Base-by-base conservation (phyloP, 257 asterid genomes). In the Buddleja alternifolia region DNA sequence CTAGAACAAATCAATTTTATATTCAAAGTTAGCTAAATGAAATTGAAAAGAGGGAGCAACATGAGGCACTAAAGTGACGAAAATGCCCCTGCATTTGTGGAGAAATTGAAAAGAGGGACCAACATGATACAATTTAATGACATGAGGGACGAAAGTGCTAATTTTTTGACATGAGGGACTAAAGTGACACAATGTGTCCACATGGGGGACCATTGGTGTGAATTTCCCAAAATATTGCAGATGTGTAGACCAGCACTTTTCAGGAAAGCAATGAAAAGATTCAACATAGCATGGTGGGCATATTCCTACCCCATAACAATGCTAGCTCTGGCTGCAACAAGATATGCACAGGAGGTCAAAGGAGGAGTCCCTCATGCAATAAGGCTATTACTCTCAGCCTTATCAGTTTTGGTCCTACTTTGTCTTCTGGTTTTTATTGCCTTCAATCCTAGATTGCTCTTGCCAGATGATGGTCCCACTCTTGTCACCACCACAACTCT, bases 201-300 rank as follows among this genome's bases (percentile, higher is more conserved):
- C n/a, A n/a, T n/a, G n/a, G n/a, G n/a, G n/a, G n/a, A n/a, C n/a
- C n/a, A n/a, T n/a, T n/a, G n/a, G n/a, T n/a, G n/a, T n/a, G n/a
- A n/a, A n/a, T n/a, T n/a, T n/a, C n/a, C n/a, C n/a, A n/a, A n/a
- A n/a, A n/a, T n/a, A n/a, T n/a, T n/a, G 34, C 34, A 88, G 92
- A 73, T 83, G 12, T 83, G 90, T 80, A 79, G 95, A 78, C 95
- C 95, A 58, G 39, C 34, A 0, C 81, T 88, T 0, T 88, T 88
- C 80, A 88, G 53, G 85, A 88, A 81, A 72, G 83, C 95, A 9
- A 83, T 88, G 95, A 76, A 70, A 78, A 85, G 73, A 50, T 85
- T 57, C 81, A 81, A 41, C 62, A 57, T 85, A 1, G 92, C 88
- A 58, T 85, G 92, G 92, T 88, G 95, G 95, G 89, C 92, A 1